phyloP scores from a whole-genome alignment of 768 basidiomycete species.

The Baorangia bicolor region DNA sequence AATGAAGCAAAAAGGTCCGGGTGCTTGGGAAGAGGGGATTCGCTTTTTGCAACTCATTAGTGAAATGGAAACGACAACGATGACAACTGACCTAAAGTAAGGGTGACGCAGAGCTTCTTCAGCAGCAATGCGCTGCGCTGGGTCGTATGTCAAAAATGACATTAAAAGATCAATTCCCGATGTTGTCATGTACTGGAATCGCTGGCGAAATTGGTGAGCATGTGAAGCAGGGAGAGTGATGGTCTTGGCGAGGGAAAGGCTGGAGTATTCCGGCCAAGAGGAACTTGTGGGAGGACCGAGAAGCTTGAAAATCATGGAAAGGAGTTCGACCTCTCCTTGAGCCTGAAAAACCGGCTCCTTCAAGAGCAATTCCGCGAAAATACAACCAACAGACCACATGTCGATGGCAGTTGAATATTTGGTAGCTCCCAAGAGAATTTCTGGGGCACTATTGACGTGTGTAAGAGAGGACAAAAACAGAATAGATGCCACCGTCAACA shows the following conservation, averaged over 20 bases:
- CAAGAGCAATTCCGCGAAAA: conserved; percentile 93
- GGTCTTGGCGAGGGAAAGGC: conserved; percentile 78
- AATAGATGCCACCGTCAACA: conserved; percentile 26
- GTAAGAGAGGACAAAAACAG: conserved; percentile 10
- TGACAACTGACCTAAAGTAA: conserved; percentile 70
- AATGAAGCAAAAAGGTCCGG: conserved; percentile 95
- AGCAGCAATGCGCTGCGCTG: conserved; percentile 79
- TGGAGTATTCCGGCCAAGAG: conserved; percentile 83
- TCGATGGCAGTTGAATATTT: conserved; percentile 96
- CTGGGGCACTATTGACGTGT: conserved; percentile 68
- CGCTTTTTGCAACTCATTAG: conserved; percentile 45
- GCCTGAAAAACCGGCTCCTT: conserved; percentile 98
- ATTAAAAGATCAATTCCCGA: conserved; percentile 85
- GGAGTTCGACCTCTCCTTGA: conserved; percentile 90
- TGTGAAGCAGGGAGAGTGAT: conserved; percentile 75
- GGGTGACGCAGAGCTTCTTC: conserved; percentile 89
- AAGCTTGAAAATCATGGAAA: conserved; percentile 92
- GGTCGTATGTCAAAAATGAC: conserved; percentile 85
- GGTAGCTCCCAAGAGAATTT: conserved; percentile 89
- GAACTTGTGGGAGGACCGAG: conserved; percentile 88
- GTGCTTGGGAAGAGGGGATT: conserved; percentile 94
- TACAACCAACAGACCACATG: conserved; percentile 99
- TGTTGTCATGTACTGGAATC: conserved; percentile 80
- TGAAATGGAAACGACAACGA: neutral
- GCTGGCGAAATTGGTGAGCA: conserved; percentile 74